phyloP scores from a whole-genome alignment of 805 yeast genomes.

The Lipomyces oligophaga region DNA sequence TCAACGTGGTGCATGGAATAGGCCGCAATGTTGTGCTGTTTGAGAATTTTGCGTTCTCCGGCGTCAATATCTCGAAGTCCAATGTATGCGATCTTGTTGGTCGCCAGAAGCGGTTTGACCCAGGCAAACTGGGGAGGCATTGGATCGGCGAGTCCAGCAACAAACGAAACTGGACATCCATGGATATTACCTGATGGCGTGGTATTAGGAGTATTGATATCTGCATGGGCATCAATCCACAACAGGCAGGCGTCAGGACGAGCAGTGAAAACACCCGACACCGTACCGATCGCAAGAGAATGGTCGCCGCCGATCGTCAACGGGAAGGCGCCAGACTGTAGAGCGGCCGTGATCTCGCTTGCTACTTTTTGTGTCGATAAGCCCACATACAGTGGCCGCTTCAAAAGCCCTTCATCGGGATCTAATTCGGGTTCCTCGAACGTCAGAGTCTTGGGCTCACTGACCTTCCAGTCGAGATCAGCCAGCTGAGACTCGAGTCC shows the following conservation, averaged over 20 bases:
- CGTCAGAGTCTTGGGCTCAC: constrained; percentile 33
- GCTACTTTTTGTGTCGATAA: constrained; percentile 63
- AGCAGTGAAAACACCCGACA: constrained; percentile 71
- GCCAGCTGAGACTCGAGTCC: constrained; percentile 65
- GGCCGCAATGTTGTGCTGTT: constrained; percentile 70
- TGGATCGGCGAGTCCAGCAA: constrained; percentile 68
- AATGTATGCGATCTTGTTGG: constrained; percentile 78
- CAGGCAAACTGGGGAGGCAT: constrained; percentile 71
- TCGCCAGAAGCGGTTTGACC: constrained; percentile 67
- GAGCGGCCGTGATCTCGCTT: constrained; percentile 54
- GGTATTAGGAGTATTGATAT: constrained; percentile 80
- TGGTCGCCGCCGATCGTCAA: constrained; percentile 95
- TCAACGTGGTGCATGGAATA: constrained; percentile 95
- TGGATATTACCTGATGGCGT: constrained; percentile 89
- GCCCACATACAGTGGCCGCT: constrained; percentile 75
- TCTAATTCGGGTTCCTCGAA: constrained; percentile 35
- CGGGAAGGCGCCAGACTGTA: constrained; percentile 53
- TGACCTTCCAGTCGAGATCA: constrained; percentile 67
- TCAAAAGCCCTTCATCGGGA: constrained; percentile 56
- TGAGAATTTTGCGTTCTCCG: constrained; percentile 73
- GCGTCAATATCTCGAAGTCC: constrained; percentile 91
- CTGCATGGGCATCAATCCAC: constrained; percentile 99
- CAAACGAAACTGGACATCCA: constrained; percentile 92
- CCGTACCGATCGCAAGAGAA: constrained; percentile 91
- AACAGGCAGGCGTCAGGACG: constrained; percentile 84